Evolutionary conservation across 75 land plant genomes (phyloP).

Genomic region (Sequoia sempervirens): DNA sequence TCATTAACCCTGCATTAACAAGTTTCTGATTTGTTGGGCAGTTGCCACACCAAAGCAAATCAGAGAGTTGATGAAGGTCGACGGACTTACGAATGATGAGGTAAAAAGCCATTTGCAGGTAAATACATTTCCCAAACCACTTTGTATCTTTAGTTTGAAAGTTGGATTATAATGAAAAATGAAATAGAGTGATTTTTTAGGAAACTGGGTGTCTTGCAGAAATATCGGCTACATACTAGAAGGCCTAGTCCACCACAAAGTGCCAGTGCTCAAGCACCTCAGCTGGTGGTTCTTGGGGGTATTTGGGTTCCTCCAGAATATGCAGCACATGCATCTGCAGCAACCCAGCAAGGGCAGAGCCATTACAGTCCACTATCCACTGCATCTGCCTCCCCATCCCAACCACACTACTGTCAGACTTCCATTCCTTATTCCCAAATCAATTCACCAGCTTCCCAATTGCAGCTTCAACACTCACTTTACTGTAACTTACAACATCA

Average conservation of each 20-base stretch:
- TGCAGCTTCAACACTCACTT: constrained; percentile 11
- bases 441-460: constrained; percentile 6
- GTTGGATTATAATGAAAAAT: not conserved
- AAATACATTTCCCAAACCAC: not conserved
- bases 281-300: constrained; percentile 35
- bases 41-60: constrained; percentile 89
- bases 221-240: constrained; percentile 68
- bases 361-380: constrained; percentile 2
- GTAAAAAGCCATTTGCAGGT: constrained; percentile 94
- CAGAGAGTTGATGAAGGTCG: constrained; percentile 81
- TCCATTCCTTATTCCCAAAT: constrained; percentile 15
- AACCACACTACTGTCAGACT: constrained; percentile 15
- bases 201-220: constrained; percentile 32
- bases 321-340: constrained; percentile 12
- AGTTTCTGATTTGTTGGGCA: constrained; percentile 16
- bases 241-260: constrained; percentile 14
- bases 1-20: not conserved
- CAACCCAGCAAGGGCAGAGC: constrained; percentile 1
- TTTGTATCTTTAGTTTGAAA: not conserved
- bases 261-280: constrained; percentile 15
- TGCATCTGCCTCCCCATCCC: constrained; percentile 5
- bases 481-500: not conserved
- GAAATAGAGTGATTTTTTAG: not conserved
- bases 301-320: constrained; percentile 32
- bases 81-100: constrained; percentile 88